phyloP scores from a whole-genome alignment of 257 asterid genomes.

The Anisodus acutangulus region DNA sequence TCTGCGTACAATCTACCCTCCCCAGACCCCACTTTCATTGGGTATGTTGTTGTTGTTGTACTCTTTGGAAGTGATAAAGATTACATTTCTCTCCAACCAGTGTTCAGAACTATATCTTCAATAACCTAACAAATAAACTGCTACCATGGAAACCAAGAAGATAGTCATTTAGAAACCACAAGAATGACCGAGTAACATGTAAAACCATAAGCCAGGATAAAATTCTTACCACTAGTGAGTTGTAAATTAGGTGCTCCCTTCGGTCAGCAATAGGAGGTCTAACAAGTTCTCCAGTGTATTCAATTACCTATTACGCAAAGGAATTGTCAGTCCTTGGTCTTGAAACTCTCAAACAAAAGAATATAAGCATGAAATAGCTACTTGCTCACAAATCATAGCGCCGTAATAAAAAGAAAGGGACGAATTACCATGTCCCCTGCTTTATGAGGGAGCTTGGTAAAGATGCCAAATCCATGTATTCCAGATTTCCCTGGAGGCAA shows the following conservation, averaged over 20 bases:
- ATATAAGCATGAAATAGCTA: conserved; percentile 30
- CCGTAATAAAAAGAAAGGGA: background rate
- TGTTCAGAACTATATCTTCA: conserved; percentile 14
- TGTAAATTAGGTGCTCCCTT: conserved; percentile 87
- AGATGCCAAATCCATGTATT: conserved; percentile 95
- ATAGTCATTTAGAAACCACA: conserved; percentile 24
- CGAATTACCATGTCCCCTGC: conserved; percentile 94
- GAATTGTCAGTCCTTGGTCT: conserved; percentile 30
- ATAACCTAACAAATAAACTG: background rate
- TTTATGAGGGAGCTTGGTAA: conserved; percentile 76
- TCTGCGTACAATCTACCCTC: no score
- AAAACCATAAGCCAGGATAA: conserved; percentile 33
- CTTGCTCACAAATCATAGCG: conserved; percentile 38
- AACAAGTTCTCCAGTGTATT: conserved; percentile 92
- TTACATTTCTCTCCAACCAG: conserved; percentile 18
- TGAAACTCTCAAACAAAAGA: conserved; percentile 28
- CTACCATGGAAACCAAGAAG: background rate
- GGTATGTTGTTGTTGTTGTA: no score
- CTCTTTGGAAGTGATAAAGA: conserved; percentile 13
- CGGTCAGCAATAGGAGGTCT: conserved; percentile 93
- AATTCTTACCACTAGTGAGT: conserved; percentile 87
- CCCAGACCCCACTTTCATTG: no score
- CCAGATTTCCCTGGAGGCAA: conserved; percentile 81
- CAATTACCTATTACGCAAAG: conserved; percentile 69
- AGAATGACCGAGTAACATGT: conserved; percentile 9